These are phyloP conservation scores for Coemansia sp. DNA, from an alignment of 192 early-diverging fungal species.

Conservation along the genomic window DNA sequence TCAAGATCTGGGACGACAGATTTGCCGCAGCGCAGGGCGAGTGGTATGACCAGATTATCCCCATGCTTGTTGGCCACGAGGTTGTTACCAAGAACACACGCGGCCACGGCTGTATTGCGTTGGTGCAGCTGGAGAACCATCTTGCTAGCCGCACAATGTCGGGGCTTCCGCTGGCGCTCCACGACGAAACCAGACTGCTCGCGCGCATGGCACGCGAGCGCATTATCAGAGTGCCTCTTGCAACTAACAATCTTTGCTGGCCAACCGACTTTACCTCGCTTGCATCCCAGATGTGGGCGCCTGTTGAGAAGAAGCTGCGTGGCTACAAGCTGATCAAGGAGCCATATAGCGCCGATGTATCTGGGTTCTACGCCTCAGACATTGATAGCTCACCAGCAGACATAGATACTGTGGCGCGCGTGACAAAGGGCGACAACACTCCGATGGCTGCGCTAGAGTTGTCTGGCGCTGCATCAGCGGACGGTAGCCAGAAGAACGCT, in stretches of 20 bases:
- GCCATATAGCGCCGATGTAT: slow-evolving; percentile 31
- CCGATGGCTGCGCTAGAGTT: slow-evolving; percentile 49
- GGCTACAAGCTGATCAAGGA: slow-evolving; percentile 31
- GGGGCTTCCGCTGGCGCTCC: slow-evolving; percentile 68
- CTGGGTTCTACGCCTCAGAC: slow-evolving; percentile 36
- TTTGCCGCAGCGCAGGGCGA: slow-evolving; percentile 72
- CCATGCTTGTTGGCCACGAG: slow-evolving; percentile 77
- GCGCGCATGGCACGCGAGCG: slow-evolving; percentile 74
- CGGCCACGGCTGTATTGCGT: slow-evolving; percentile 69
- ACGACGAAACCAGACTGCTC: slow-evolving; percentile 80
- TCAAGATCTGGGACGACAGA: slow-evolving; percentile 67
- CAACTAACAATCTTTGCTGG: slow-evolving; percentile 71
- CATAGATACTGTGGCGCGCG: slow-evolving; percentile 18
- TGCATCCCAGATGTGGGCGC: slow-evolving; percentile 21
- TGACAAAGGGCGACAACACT: slow-evolving; percentile 32
- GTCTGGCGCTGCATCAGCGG: neutral
- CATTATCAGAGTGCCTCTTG: slow-evolving; percentile 77
- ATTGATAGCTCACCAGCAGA: slow-evolving; percentile 24
- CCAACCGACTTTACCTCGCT: slow-evolving; percentile 36
- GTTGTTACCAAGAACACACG: slow-evolving; percentile 61
- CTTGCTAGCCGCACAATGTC: slow-evolving; percentile 60
- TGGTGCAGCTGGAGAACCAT: slow-evolving; percentile 84
- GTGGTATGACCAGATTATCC: slow-evolving; percentile 74
- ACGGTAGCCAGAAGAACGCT: neutral
- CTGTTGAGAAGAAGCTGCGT: slow-evolving; percentile 30